phyloP scores from a whole-genome alignment of 257 asterid genomes.

The Solanum tacnaense region DNA sequence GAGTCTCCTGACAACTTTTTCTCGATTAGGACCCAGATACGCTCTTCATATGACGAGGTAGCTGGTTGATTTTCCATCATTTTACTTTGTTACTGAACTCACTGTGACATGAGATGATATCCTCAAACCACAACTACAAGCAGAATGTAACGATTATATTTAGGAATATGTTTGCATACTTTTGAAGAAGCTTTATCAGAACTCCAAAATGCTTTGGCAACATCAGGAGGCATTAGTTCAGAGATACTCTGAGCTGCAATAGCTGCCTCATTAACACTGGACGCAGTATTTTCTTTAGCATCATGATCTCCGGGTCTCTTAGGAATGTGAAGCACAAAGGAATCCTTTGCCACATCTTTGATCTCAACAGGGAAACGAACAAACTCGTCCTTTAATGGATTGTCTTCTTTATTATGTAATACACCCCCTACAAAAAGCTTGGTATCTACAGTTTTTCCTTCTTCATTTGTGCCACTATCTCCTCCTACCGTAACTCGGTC shows the following conservation, averaged over 20 bases:
- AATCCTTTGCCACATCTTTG: conserved; percentile 63
- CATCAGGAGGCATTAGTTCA: conserved; percentile 92
- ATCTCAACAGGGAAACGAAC: conserved; percentile 78
- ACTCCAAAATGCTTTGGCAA: conserved; percentile 75
- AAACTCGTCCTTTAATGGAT: conserved; percentile 56
- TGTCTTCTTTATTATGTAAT: conserved; percentile 65
- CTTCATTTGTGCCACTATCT: conserved; percentile 35
- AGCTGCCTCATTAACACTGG: conserved; percentile 48
- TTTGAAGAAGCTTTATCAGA: conserved; percentile 68
- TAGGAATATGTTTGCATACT: conserved; percentile 27
- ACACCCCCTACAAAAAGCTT: conserved; percentile 89
- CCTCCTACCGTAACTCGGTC: conserved; percentile 46
- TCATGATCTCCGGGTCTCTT: conserved; percentile 41
- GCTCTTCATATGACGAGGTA: neutral
- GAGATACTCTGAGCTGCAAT: conserved; percentile 62
- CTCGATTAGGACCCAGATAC: neutral
- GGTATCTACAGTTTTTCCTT: conserved; percentile 49
- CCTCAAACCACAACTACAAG: neutral
- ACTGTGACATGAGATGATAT: neutral
- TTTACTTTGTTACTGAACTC: neutral
- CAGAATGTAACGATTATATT: neutral
- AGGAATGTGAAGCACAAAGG: conserved; percentile 74
- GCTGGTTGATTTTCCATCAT: neutral
- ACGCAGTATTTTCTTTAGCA: conserved; percentile 33
- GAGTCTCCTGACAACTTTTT: neutral